Conservation (phyloP, 208 protist species). For the Acanthamoeba royreba region DNA sequence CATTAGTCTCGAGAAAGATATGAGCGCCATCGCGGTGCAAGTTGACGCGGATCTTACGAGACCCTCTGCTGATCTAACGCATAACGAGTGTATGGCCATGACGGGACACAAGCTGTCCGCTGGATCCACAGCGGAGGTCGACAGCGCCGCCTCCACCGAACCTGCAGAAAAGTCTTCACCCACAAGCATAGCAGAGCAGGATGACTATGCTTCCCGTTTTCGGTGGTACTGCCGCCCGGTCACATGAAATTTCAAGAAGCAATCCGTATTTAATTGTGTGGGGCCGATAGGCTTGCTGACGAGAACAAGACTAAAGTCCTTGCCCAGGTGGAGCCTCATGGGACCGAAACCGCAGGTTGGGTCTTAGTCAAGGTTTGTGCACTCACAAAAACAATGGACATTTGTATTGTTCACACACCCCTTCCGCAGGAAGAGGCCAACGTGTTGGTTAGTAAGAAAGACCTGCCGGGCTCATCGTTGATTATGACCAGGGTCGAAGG, state of each 20-base stretch:
- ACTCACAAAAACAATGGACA: background rate
- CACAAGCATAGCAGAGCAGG: too few species aligned
- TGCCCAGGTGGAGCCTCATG: conserved; percentile 24
- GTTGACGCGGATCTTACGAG: too few species aligned
- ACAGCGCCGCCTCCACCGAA: too few species aligned
- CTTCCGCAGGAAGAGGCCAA: background rate
- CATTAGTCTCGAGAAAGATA: too few species aligned
- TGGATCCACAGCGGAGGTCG: too few species aligned
- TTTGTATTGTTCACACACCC: background rate
- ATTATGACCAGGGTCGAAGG: conserved; percentile 25
- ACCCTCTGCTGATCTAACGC: too few species aligned
- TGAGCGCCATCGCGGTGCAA: too few species aligned
- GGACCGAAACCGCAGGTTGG: conserved; percentile 15
- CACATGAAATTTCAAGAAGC: background rate
- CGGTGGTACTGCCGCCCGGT: background rate
- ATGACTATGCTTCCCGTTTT: background rate
- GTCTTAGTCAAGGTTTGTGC: background rate
- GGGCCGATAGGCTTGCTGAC: background rate
- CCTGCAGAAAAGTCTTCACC: too few species aligned
- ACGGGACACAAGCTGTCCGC: too few species aligned
- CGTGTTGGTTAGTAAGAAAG: background rate
- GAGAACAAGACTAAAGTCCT: background rate
- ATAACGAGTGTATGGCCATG: too few species aligned
- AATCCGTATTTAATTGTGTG: background rate
- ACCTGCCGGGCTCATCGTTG: background rate